Percentiles rank a stretch among this genome's conserved stretches.
Evolutionary conservation across 768 basidiomycete genomes (phyloP).

Genomic region (Mycena venus): DNA sequence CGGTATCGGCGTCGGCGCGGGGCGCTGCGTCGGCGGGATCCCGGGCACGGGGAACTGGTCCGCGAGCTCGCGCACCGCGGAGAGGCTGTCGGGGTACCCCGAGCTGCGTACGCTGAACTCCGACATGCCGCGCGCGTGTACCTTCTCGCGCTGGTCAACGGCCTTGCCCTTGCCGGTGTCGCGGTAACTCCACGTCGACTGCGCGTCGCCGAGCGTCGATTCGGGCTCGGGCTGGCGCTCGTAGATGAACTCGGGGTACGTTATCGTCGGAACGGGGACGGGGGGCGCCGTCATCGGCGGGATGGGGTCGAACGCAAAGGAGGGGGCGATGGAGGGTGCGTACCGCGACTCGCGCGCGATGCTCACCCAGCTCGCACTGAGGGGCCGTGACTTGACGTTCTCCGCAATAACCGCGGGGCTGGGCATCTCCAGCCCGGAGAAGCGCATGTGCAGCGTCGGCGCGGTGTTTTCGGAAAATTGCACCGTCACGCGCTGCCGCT

Average conservation of each 20-base stretch:
- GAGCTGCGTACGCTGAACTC: constrained; percentile 40
- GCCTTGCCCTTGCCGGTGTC: background rate
- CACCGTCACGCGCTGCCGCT: constrained; percentile 64
- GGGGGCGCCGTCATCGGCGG: background rate
- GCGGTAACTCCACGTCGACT: background rate
- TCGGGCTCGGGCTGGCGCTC: background rate
- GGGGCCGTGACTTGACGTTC: constrained; percentile 41
- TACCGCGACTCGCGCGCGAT: constrained; percentile 32
- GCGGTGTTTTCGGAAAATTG: constrained; percentile 55
- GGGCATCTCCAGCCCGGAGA: constrained; percentile 64
- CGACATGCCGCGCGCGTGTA: constrained; percentile 24
- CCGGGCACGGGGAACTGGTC: constrained; percentile 61
- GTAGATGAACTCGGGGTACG: constrained; percentile 28
- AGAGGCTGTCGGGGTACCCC: constrained; percentile 56
- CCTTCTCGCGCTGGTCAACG: background rate
- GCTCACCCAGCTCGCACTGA: constrained; percentile 32
- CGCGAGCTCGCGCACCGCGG: constrained; percentile 64
- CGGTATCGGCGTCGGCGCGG: background rate
- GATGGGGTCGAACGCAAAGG: constrained; percentile 31
- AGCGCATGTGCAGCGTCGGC: constrained; percentile 68
- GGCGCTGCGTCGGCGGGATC: background rate
- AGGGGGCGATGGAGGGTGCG: constrained; percentile 25
- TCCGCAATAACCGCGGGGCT: constrained; percentile 46
- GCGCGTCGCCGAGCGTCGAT: background rate
- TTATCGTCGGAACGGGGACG: background rate